Evolutionary conservation across 805 yeast genomes (phyloP).

Genomic region (Ogataea ganodermae): DNA sequence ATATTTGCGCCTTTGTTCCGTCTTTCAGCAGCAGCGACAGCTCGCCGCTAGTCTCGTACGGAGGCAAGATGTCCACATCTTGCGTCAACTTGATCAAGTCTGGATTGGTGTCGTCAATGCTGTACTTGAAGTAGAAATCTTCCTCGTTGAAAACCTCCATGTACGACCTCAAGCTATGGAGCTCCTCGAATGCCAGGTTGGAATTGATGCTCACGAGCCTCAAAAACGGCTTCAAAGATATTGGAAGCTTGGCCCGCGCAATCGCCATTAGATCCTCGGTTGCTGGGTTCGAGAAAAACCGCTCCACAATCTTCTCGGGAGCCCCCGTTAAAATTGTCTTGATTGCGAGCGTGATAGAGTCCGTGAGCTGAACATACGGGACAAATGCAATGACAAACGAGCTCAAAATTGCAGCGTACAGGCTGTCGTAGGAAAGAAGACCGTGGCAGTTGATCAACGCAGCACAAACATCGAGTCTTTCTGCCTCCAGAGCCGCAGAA

Average conservation of each 20-base stretch:
- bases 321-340: conserved; percentile 43
- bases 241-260: conserved; percentile 75
- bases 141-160: conserved; percentile 48
- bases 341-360: conserved; percentile 45
- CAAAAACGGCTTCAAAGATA: conserved; percentile 59
- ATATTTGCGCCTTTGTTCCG: conserved; percentile 70
- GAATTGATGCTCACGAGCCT: conserved; percentile 63
- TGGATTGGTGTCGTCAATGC: conserved; percentile 54
- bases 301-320: conserved; percentile 46
- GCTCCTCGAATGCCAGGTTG: conserved; percentile 64
- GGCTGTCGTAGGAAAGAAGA: conserved; percentile 48
- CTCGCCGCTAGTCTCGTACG: conserved; percentile 48
- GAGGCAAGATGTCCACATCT: conserved; percentile 48
- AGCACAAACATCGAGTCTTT: conserved; percentile 45
- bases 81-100: conserved; percentile 47
- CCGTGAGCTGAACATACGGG: conserved; percentile 52
- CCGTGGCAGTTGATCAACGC: conserved; percentile 44
- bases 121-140: conserved; percentile 42
- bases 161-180: conserved; percentile 60
- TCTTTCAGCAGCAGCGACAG: conserved; percentile 45
- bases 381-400: conserved; percentile 45
- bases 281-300: conserved; percentile 48
- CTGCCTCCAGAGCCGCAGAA: conserved; percentile 42
- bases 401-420: conserved; percentile 53
- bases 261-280: conserved; percentile 49